Conservation (phyloP, 2,329 filamentous ascomycete genomes). For the Emmonsiellopsis sp. region DNA sequence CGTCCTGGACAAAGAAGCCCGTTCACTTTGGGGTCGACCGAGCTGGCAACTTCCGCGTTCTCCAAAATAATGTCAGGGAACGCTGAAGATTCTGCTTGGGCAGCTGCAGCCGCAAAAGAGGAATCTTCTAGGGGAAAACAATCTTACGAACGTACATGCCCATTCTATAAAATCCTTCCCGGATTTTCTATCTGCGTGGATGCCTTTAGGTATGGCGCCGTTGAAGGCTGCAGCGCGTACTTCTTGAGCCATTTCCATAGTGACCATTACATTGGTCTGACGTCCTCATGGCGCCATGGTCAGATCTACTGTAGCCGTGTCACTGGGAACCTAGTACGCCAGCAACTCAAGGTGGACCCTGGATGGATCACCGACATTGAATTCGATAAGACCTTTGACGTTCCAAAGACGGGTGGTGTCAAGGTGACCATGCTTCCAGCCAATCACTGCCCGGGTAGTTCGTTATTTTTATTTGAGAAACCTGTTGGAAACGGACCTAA, state of each 20-base stretch:
- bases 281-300: slow-evolving; percentile 79
- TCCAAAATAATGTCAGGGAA: slow-evolving; percentile 88
- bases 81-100: slow-evolving; percentile 85
- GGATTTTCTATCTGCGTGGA: slow-evolving; percentile 90
- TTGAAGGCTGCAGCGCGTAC: slow-evolving; percentile 86
- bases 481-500: slow-evolving; percentile 51
- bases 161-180: slow-evolving; percentile 97
- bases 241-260: slow-evolving; percentile 98
- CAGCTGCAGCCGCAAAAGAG: slow-evolving; percentile 72
- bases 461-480: slow-evolving; percentile 88
- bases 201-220: slow-evolving; percentile 88
- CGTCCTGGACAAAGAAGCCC: slow-evolving; percentile 75
- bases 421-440: slow-evolving; percentile 90
- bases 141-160: slow-evolving; percentile 81
- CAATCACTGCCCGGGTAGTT: slow-evolving; percentile 94
- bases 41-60: slow-evolving; percentile 60
- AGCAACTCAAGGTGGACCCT: slow-evolving; percentile 74
- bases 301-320: slow-evolving; percentile 95
- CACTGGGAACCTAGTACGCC: slow-evolving; percentile 79
- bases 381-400: slow-evolving; percentile 69
- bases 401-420: slow-evolving; percentile 74
- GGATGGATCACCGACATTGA: slow-evolving; percentile 79
- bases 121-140: slow-evolving; percentile 70
- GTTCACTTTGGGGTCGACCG: slow-evolving; percentile 45
- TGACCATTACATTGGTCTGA: slow-evolving; percentile 91